Percentiles rank a stretch among this genome's conserved stretches.
Evolutionary conservation across 2,329 filamentous ascomycete species (phyloP).

Genomic region (Arthroderma uncinatum): DNA sequence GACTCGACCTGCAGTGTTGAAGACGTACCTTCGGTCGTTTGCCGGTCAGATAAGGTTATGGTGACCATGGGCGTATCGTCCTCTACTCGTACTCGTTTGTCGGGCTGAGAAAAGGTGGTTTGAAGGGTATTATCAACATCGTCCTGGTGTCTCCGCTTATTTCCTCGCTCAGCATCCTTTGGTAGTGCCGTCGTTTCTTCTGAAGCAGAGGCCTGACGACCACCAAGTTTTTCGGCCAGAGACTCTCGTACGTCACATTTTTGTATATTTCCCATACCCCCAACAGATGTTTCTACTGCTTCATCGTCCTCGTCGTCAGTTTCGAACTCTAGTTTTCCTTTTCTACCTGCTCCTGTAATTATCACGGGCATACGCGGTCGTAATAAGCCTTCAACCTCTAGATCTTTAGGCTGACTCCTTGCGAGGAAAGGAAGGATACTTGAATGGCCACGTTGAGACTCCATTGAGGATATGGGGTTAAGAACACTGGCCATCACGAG

Average conservation of each 20-base stretch:
- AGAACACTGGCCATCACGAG: slow-evolving; percentile 74
- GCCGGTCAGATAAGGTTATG: neutral
- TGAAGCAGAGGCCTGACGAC: slow-evolving; percentile 20
- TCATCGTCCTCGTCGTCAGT: slow-evolving; percentile 21
- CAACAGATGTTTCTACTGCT: neutral
- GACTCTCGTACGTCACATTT: neutral
- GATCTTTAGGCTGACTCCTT: slow-evolving; percentile 50
- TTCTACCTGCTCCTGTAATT: slow-evolving; percentile 20
- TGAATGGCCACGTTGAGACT: slow-evolving; percentile 51
- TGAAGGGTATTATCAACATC: neutral
- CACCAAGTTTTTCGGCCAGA: neutral
- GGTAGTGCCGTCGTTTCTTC: neutral
- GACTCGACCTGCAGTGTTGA: neutral
- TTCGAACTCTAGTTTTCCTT: slow-evolving; percentile 20
- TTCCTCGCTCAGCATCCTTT: neutral
- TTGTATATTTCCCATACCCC: neutral
- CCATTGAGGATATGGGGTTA: slow-evolving; percentile 57
- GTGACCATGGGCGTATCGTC: neutral
- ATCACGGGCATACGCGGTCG: slow-evolving; percentile 42
- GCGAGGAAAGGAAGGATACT: slow-evolving; percentile 73
- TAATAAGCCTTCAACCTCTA: slow-evolving; percentile 59
- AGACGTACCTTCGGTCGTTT: neutral
- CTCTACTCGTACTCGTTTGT: neutral
- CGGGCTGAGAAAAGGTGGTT: neutral
- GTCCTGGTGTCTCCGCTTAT: neutral